Evolutionary conservation across 2,329 filamentous ascomycete genomes (phyloP).

Genomic region (Sarocladiaceae sp.): DNA sequence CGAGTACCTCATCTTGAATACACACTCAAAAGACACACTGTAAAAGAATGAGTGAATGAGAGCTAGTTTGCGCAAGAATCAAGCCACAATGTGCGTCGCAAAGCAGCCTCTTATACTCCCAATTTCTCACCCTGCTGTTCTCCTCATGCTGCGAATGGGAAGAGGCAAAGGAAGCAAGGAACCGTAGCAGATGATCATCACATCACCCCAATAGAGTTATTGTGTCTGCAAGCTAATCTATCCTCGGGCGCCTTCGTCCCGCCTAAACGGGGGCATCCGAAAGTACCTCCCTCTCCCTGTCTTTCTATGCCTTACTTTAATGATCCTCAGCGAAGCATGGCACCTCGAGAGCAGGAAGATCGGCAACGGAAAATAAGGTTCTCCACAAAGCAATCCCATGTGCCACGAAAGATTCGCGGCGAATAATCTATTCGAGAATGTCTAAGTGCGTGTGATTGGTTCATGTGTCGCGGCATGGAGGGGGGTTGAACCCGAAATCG

Average conservation of each 20-base stretch:
- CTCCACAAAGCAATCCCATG: too few relatives aligned
- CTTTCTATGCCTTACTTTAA: too few relatives aligned
- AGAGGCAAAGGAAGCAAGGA: too few relatives aligned
- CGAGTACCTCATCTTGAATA: constrained; percentile 5
- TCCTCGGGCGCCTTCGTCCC: background rate
- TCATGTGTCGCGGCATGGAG: background rate
- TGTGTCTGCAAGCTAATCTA: background rate
- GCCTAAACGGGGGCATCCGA: background rate
- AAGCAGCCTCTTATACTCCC: background rate
- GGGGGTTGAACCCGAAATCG: too few relatives aligned
- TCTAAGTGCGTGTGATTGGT: background rate
- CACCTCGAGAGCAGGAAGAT: too few relatives aligned
- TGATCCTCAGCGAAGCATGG: too few relatives aligned
- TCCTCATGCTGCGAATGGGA: background rate
- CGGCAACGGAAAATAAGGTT: background rate
- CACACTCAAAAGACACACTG: background rate
- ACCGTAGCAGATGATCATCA: too few relatives aligned
- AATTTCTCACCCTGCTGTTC: background rate
- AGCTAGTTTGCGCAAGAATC: constrained; percentile 2
- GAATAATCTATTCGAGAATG: constrained; percentile 1
- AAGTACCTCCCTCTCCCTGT: too few relatives aligned
- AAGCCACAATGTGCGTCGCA: background rate
- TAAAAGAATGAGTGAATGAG: background rate
- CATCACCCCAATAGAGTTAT: background rate
- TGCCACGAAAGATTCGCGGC: too few relatives aligned